Base-by-base conservation (phyloP, 1,139 yeast genomes). In the Debaryomyces sp. region DNA sequence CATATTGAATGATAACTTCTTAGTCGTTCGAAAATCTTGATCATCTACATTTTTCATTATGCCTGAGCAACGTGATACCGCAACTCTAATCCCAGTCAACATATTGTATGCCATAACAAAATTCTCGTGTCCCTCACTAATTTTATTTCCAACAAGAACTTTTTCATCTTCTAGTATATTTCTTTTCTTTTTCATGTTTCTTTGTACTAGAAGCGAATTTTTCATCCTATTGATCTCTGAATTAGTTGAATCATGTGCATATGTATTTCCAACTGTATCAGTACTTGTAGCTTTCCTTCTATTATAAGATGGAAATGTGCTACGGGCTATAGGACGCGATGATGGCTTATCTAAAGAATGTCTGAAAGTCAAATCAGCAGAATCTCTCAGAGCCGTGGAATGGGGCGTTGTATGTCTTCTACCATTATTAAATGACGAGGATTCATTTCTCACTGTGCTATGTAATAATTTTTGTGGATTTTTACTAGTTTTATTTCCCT, bases 31-130 rank as follows among this genome's bases (percentile, higher is more conserved):
- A 65, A 92, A 94, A 64, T 92, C 97, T 12, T 73, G 77, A 45
- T 84, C 87, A 1, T 77, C 78, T 43, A 94, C 71, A 34, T 87
- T 85, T 50, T 86, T 81, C 81, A 90, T 89, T 7, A 87, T 79
- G 40, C 96, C 96, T 0, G 97, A 89, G 59, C 96, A 88, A 50
- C 97, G 75, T 9, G 97, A 89, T 1, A 91, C 98, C 0, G 97
- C 95, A 1, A 92, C 96, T 51, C 99, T 78, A 45, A 95, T 94
- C 10, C 99, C 99, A 0, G 99, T 92, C 50, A 95, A 77, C 97
- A 95, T 94, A 66, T 94, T 91, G 66, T 94, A 95, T 1, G 98
- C 99, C 76, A 94, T 85, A 34, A 91, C 90, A 61, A 87, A 95
- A 66, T 92, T 94, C 46, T 84, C 91, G 62, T 94, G 98, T 40